Evolutionary conservation across 169 alveolate species (phyloP), one percentile per base, ranked within the genome.

Genomic region (Plasmodium fragile): DNA sequence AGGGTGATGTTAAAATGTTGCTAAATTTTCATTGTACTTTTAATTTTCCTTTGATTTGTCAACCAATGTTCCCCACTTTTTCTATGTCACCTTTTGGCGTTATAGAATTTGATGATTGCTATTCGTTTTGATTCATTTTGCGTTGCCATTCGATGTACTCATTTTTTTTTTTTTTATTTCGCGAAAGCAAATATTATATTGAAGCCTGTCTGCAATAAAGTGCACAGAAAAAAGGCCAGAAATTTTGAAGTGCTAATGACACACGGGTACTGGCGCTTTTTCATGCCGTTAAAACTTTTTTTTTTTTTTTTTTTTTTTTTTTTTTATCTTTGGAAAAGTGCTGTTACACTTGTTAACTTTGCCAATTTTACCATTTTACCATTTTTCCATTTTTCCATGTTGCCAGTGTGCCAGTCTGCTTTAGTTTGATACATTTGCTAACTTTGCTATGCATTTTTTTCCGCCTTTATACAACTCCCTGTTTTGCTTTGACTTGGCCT

Each of bases 191-290:
- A 49, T 84, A 25, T 85, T 85, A 34, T 73, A 72, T 25, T 72
- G 80, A 85, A 73, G 41, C 41, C 8, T 85, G 49, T 73, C 49
- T 73, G 85, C 83, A 85, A 49, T 16, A 32, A 65, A 49, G 93
- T 85, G 93, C 93, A 85, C 6, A 45, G 49, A 65, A 82, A 78
- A 36, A 83, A 83, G 49, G 43, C 82, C 55, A 28, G 79, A 85
- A 85, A 85, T 18, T 75, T 59, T 73, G 59, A 85, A 71, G 69
- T 43, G 78, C 92, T 28, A 25, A 25, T 65, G 75, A 83, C 72
- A 55, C 34, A 82, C 45, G 36, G 8, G 72, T 28, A 39, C 45
- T 59, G 72, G 41, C 18, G 43, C 6, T 55, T 34, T 49, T 22
- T 65, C 28, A 43, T 82, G 43, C 11, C 43, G 32, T 39, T n/a